Percentiles rank a stretch among this genome's conserved stretches.
These are phyloP conservation scores for Melampsora larici-populina DNA, from an alignment of 1,284 basidiomycete genomes.

Conservation along the genomic window DNA sequence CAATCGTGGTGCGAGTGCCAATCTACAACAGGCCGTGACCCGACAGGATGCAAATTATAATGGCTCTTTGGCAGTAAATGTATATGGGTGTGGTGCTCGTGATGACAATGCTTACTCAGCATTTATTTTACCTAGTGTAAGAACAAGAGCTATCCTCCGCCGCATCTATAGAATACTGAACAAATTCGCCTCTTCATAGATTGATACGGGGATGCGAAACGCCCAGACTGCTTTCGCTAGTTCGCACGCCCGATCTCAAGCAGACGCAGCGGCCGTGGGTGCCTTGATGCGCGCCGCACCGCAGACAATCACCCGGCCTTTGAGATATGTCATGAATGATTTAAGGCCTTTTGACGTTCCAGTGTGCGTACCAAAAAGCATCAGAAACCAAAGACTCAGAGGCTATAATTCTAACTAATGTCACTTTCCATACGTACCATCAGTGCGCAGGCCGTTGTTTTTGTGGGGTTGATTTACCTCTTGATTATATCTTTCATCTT, in stretches of 20 bases:
- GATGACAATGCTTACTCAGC: constrained; percentile 20
- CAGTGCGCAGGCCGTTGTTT: constrained; percentile 19
- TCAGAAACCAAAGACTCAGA: neutral
- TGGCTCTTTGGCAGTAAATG: constrained; percentile 21
- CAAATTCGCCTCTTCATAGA: neutral
- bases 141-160: neutral
- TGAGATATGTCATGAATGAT: constrained; percentile 23
- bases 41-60: constrained; percentile 18
- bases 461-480: constrained; percentile 36
- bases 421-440: neutral
- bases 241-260: constrained; percentile 2
- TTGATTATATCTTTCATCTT: constrained; percentile 21
- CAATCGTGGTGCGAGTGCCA: constrained; percentile 19
- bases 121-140: constrained; percentile 30
- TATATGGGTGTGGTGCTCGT: constrained; percentile 16
- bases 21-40: constrained; percentile 6
- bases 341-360: constrained; percentile 38
- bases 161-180: neutral
- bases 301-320: constrained; percentile 28
- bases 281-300: constrained; percentile 19
- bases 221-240: constrained; percentile 15
- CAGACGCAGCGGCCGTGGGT: neutral
- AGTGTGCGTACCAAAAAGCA: constrained; percentile 19
- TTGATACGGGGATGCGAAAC: neutral
- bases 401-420: neutral